A percentile compares a stretch with the other conserved stretches of the same genome.
These are phyloP conservation scores for Drosera spatulata DNA, from an alignment of 179 eudicot genomes.

Conservation along the genomic window DNA sequence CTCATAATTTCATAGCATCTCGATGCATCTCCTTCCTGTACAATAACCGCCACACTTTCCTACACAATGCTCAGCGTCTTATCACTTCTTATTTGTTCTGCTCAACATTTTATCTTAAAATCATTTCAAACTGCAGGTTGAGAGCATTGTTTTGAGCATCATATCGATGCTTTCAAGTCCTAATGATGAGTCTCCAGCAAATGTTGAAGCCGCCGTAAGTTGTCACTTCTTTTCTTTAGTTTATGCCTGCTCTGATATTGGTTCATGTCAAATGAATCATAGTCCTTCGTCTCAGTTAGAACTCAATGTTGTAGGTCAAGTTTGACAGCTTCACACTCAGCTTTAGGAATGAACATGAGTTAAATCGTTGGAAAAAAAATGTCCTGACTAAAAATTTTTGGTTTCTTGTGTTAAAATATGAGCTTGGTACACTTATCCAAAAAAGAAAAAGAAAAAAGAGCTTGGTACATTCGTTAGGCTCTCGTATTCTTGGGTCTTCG, in stretches of 20 bases:
- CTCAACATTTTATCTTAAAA: neutral
- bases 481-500: too few relatives aligned
- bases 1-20: neutral
- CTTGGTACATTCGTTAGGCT: too few relatives aligned
- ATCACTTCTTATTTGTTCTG: neutral
- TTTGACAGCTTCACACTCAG: too few relatives aligned
- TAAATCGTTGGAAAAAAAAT: too few relatives aligned
- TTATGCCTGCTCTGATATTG: neutral
- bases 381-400: too few relatives aligned
- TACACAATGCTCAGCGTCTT: neutral
- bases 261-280: too few relatives aligned
- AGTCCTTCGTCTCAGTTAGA: too few relatives aligned
- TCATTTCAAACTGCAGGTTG: conserved; percentile 33
- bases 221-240: neutral
- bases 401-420: too few relatives aligned
- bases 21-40: neutral
- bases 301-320: neutral
- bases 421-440: too few relatives aligned
- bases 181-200: conserved; percentile 18
- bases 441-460: too few relatives aligned
- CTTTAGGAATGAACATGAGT: too few relatives aligned
- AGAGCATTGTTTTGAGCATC: conserved; percentile 17
- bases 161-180: too few relatives aligned
- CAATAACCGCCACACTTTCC: neutral
- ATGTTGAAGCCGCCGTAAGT: conserved; percentile 60